These are phyloP conservation scores for Aurantiochytrium sp. DNA, from an alignment of 108 stramenopile genomes.

Conservation along the genomic window DNA sequence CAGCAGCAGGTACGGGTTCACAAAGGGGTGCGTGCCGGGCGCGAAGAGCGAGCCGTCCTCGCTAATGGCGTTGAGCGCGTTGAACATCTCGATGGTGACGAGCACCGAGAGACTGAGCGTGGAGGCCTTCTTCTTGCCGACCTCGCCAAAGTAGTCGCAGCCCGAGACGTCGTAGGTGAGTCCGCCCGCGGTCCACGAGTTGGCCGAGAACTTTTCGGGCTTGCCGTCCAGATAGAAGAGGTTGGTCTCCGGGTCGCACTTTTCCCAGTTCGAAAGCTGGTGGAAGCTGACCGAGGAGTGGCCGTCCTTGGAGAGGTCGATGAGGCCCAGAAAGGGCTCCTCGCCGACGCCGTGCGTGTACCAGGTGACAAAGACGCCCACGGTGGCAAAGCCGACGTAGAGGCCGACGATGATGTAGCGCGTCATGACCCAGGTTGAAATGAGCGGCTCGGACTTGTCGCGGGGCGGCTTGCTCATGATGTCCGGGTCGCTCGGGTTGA, in stretches of 20 bases:
- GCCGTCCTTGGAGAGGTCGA: not conserved
- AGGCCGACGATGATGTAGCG: conserved; percentile 57
- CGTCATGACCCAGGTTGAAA: not conserved
- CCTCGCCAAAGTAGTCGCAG: conserved; percentile 51
- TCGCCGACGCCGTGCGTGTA: conserved; percentile 47
- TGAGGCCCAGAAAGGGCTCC: not conserved
- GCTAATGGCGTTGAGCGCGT: conserved; percentile 37
- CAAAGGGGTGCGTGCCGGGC: not conserved
- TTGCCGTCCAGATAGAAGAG: not conserved
- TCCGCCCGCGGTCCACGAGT: not conserved
- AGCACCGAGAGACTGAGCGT: conserved; percentile 52
- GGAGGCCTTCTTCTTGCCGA: conserved; percentile 35
- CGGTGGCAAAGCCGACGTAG: conserved; percentile 59
- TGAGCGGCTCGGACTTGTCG: conserved; percentile 5
- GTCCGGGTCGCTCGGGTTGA: conserved; percentile 57
- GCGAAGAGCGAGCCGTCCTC: not conserved
- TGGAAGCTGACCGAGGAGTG: conserved; percentile 36
- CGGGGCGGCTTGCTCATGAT: conserved; percentile 55
- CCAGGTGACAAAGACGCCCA: conserved; percentile 63
- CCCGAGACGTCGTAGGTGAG: conserved; percentile 26
- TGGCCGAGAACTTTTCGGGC: not conserved
- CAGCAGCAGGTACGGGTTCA: conserved; percentile 27
- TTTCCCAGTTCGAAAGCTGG: conserved; percentile 53
- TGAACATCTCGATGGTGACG: conserved; percentile 58
- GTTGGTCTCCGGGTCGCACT: conserved; percentile 36